Conservation (phyloP, 202 grass and related monocot genomes). For the Setaria viridis region DNA sequence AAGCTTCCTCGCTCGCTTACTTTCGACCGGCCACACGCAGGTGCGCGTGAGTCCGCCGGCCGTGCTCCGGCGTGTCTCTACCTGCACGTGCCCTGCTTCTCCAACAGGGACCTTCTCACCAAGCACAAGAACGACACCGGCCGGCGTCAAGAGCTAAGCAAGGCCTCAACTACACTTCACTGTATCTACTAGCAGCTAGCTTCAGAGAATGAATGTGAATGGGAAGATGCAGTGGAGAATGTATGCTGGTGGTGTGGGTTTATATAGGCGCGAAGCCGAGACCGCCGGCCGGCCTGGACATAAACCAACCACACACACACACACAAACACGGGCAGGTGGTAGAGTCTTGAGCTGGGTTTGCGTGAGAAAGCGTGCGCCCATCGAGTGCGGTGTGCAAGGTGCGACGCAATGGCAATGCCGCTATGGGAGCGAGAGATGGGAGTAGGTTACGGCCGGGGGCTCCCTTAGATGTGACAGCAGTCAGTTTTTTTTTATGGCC, state of each 20-base stretch:
- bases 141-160: neutral
- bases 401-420: neutral
- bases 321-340: neutral
- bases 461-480: constrained; percentile 19
- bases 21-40: neutral
- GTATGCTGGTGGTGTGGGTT: constrained; percentile 20
- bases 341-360: constrained; percentile 67
- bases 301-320: neutral
- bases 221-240: constrained; percentile 32
- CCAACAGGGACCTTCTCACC: constrained; percentile 80
- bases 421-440: neutral
- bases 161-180: neutral
- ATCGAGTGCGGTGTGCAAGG: constrained; percentile 28
- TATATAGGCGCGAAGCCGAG: constrained; percentile 44
- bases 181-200: neutral
- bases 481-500: neutral
- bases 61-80: neutral
- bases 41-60: neutral
- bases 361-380: constrained; percentile 35
- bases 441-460: neutral
- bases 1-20: neutral
- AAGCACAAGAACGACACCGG: constrained; percentile 1
- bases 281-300: neutral
- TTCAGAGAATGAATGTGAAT: neutral
- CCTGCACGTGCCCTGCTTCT: constrained; percentile 94